A percentile compares a stretch with the other conserved stretches of the same genome.
phyloP scores from a whole-genome alignment of 2,329 filamentous ascomycete species.

The Fusarium sp. region DNA sequence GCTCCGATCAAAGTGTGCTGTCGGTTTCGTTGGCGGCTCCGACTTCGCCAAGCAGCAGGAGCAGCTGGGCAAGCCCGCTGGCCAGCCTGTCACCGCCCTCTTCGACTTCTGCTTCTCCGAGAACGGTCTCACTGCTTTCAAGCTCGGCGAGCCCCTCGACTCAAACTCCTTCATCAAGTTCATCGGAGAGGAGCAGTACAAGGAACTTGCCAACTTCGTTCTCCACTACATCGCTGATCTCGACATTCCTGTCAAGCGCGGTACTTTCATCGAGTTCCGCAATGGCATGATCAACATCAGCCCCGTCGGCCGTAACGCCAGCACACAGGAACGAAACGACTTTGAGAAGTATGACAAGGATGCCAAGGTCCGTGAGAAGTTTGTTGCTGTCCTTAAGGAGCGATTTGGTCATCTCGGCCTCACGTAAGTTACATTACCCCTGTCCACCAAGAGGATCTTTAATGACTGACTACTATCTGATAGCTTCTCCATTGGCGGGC shows the following conservation, averaged over 20 bases:
- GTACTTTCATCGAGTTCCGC: conserved; percentile 88
- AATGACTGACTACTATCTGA: conserved; percentile 10
- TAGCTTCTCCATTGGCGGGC: conserved; percentile 92
- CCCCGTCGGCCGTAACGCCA: conserved; percentile 88
- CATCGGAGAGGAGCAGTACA: conserved; percentile 87
- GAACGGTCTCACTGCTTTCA: conserved; percentile 93
- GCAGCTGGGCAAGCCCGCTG: conserved; percentile 77
- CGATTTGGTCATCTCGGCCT: conserved; percentile 85
- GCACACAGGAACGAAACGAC: conserved; percentile 79
- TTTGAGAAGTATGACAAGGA: conserved; percentile 85
- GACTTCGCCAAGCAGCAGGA: conserved; percentile 96
- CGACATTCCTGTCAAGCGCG: conserved; percentile 84
- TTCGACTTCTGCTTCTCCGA: conserved; percentile 99
- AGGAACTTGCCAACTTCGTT: conserved; percentile 79
- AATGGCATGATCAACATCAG: conserved; percentile 92
- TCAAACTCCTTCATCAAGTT: conserved; percentile 90
- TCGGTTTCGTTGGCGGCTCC: conserved; percentile 93
- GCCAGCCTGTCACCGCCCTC: conserved; percentile 78
- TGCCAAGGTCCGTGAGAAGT: conserved; percentile 78
- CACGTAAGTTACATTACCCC: conserved; percentile 69
- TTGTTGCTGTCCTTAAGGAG: conserved; percentile 81
- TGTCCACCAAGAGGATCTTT: conserved; percentile 2
- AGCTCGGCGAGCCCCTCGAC: conserved; percentile 79
- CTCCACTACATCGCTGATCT: conserved; percentile 87
- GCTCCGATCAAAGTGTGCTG: conserved; percentile 87